Conservation (phyloP, 208 protist species). For the Trichomonas tenax region DNA sequence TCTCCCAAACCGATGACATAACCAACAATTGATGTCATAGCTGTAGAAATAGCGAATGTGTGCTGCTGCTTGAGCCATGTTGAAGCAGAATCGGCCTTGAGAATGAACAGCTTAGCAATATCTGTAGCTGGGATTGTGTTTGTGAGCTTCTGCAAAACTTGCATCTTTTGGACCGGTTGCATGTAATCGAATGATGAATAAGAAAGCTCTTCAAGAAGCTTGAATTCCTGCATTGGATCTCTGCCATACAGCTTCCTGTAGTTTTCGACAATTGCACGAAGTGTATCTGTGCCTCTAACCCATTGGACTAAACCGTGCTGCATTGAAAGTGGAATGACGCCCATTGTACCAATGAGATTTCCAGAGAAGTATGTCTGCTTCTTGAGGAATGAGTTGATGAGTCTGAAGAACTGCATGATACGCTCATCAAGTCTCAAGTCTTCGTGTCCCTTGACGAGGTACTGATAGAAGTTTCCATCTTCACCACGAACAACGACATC, state of each 20-base stretch:
- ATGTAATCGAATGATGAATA: not conserved
- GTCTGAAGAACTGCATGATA: slow-evolving; percentile 20
- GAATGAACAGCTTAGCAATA: not conserved
- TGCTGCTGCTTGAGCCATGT: not conserved
- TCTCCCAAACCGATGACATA: slow-evolving; percentile 10
- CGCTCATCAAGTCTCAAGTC: slow-evolving; percentile 3
- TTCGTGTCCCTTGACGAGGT: slow-evolving; percentile 15
- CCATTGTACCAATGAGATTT: not conserved
- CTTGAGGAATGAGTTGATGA: not conserved
- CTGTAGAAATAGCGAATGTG: not conserved
- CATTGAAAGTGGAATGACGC: slow-evolving; percentile 17
- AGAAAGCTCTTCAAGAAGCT: not conserved
- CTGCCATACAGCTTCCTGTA: not conserved
- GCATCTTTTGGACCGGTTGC: not conserved
- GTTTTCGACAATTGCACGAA: not conserved
- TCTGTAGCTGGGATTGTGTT: not conserved
- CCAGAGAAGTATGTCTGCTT: not conserved
- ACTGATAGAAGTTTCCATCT: slow-evolving; percentile 19
- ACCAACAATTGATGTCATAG: not conserved
- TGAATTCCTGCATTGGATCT: not conserved
- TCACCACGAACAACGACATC: not conserved
- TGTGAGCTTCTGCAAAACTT: not conserved
- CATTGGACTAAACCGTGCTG: not conserved
- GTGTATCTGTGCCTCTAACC: not conserved
- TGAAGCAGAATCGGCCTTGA: not conserved